phyloP scores from a whole-genome alignment of 2,329 filamentous ascomycete species.

The Daldinia eschscholtzii region DNA sequence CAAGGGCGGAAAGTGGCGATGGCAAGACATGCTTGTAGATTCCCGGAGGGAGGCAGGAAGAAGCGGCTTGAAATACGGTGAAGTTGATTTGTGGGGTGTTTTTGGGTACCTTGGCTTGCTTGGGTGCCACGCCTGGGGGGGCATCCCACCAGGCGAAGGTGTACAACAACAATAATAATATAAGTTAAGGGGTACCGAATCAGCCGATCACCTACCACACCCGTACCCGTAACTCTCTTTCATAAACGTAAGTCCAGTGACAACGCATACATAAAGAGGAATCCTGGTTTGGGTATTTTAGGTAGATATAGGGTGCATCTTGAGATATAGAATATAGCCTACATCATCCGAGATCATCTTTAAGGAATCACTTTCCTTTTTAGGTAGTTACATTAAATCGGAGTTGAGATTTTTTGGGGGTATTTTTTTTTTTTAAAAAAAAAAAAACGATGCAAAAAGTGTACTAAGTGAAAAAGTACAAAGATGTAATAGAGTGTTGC shows the following conservation, averaged over 20 bases:
- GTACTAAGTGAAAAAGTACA: neutral
- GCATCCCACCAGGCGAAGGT: conserved; percentile 30
- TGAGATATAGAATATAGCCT: conserved; percentile 2
- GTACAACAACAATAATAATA: conserved; percentile 1
- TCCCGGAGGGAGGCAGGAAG: conserved; percentile 4
- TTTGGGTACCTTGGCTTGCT: conserved; percentile 9
- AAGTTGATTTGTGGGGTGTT: conserved; percentile 39
- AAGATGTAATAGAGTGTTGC: neutral
- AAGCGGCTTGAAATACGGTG: conserved; percentile 31
- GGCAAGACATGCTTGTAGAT: conserved; percentile 19
- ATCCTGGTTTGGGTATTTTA: conserved; percentile 9
- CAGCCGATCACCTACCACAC: conserved; percentile 37
- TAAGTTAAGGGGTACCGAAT: conserved; percentile 15
- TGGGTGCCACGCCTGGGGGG: conserved; percentile 26
- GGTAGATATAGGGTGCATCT: neutral
- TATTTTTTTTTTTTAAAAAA: no score
- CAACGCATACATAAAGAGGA: conserved; percentile 23
- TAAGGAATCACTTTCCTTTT: conserved; percentile 4
- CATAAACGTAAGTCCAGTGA: conserved; percentile 33
- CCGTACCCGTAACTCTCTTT: conserved; percentile 7
- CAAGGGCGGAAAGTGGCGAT: conserved; percentile 33
- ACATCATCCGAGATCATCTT: conserved; percentile 12
- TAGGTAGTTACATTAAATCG: conserved; percentile 6
- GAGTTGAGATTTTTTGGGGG: neutral
- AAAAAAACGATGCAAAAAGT: neutral